Evolutionary conservation across 306 rosid genomes (phyloP).

Genomic region (Delonix regia): DNA sequence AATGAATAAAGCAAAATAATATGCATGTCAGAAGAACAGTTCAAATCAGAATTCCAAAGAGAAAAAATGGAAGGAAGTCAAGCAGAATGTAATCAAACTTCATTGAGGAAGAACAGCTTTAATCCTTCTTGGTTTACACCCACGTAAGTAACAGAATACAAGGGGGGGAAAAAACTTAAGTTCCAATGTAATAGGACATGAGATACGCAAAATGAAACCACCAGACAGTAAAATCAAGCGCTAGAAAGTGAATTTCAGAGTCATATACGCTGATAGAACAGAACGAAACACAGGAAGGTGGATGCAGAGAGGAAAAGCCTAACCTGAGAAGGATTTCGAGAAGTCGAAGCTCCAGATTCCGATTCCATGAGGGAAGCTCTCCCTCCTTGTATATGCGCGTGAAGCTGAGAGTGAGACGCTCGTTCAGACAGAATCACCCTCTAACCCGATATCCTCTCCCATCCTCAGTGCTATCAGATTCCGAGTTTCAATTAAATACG

Average conservation of each 20-base stretch:
- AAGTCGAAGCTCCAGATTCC: slow-evolving; percentile 52
- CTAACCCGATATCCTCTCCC: background rate
- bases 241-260: background rate
- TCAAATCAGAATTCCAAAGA: background rate
- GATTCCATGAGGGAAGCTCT: slow-evolving; percentile 48
- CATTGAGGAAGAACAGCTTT: background rate
- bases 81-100: slow-evolving; percentile 7
- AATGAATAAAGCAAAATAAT: background rate
- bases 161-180: background rate
- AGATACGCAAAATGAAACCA: background rate
- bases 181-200: background rate
- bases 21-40: background rate
- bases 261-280: background rate
- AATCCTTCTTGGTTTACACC: background rate
- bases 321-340: slow-evolving; percentile 54
- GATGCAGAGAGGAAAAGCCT: slow-evolving; percentile 11
- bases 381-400: background rate
- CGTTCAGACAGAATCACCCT: background rate
- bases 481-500: background rate
- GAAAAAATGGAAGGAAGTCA: background rate
- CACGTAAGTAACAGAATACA: background rate
- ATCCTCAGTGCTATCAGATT: background rate
- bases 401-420: background rate
- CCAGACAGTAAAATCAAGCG: background rate
- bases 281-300: background rate